phyloP scores from a whole-genome alignment of 345 rosid genomes.

The Arabis hirsuta region DNA sequence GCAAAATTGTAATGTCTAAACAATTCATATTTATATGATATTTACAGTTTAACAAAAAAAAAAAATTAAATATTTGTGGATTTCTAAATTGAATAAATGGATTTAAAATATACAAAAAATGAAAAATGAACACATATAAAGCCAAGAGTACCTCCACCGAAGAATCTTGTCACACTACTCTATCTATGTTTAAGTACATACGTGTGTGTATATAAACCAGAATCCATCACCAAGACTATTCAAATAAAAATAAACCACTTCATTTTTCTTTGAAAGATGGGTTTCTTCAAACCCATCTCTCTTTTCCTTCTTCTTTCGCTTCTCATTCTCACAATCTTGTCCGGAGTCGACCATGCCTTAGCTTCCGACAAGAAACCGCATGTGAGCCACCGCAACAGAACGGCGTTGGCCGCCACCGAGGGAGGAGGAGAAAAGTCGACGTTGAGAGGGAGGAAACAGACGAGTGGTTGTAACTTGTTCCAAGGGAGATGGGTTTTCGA shows the following conservation, averaged over 20 bases:
- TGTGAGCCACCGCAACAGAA: conserved; percentile 25
- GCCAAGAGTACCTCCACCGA: conserved; percentile 28
- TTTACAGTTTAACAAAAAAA: too few relatives aligned
- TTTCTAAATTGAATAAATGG: not conserved
- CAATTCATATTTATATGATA: too few relatives aligned
- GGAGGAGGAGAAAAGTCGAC: conserved; percentile 39
- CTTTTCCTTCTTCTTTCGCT: conserved; percentile 30
- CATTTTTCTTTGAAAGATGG: conserved; percentile 39
- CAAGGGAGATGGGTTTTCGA: conserved; percentile 75
- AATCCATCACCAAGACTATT: conserved; percentile 23
- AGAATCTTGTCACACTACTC: conserved; percentile 34
- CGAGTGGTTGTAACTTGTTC: conserved; percentile 70
- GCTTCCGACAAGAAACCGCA: conserved; percentile 30
- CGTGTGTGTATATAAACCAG: conserved; percentile 29
- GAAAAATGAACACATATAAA: not conserved
- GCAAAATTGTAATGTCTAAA: too few relatives aligned
- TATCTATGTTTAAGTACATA: conserved; percentile 14
- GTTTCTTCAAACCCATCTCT: conserved; percentile 39
- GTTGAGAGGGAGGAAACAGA: conserved; percentile 56
- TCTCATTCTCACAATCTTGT: conserved; percentile 35
- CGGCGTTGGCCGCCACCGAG: conserved; percentile 17
- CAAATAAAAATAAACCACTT: not conserved
- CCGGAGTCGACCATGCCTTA: conserved; percentile 5
- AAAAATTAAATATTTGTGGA: not conserved
- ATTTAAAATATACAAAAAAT: too few relatives aligned